Base-by-base conservation (phyloP, 2,329 filamentous ascomycete species). In the Cladosporium phlei region DNA sequence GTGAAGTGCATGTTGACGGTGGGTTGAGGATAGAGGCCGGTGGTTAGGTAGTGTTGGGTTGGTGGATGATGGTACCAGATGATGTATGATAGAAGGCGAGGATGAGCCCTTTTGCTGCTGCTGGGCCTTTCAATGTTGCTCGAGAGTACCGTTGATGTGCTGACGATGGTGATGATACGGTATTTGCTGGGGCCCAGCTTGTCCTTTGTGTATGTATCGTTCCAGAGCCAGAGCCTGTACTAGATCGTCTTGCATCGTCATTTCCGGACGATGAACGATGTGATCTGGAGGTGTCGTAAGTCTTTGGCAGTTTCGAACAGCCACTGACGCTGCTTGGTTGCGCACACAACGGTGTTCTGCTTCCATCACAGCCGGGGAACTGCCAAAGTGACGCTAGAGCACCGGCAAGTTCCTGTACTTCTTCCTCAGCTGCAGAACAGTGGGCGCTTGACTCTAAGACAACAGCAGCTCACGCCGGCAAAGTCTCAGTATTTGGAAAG, bases 1-100 rank as follows among this genome's bases (percentile, higher is more conserved):
- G 47, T 48, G 42, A 55, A 53, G 11, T 48, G 49, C 54, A 54
- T 56, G 17, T 39, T 47, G 37, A 35, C 9, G 17, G 9, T 45
- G n/a, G 24, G n/a, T 16, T 17, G 29, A 5, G 16, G 30, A 17
- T 33, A 14, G 30, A 9, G 9, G 30, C 8, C 16, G 3, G 17
- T 33, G 20, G n/a, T 19, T 12, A 3, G 2, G 14, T 10, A 9
- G n/a, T 20, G 14, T 27, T 24, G 17, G 5, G 10, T 43, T 10
- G 16, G 22, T 5, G 20, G 20, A 21, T 32, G 17, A 30, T 39
- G 27, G 12, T n/a, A 22, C 8, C 21, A 42, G 27, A 20, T 21
- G 25, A n/a, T 29, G 24, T 6, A 27, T 29, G 28, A 12, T 42
- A 27, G 19, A 30, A 42, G n/a, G 20, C 9, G 38, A 21, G 28